These are phyloP conservation scores for Gracilariopsis chorda DNA, from an alignment of 23 red algal genomes.

Conservation along the genomic window DNA sequence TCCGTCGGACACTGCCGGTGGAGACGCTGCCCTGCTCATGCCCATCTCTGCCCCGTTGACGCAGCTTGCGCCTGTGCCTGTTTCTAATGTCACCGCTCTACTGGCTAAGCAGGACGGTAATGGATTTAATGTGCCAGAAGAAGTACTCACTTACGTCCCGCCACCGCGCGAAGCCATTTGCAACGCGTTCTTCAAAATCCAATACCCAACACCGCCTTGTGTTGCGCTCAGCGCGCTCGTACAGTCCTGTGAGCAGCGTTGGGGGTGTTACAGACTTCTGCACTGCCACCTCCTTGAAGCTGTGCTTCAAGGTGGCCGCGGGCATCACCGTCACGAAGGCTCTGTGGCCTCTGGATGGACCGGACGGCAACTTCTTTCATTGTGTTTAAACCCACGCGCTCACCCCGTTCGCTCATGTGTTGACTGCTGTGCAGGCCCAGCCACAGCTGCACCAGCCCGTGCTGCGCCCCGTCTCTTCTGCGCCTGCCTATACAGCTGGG, in stretches of 20 bases:
- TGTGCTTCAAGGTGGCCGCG: conserved; percentile 25
- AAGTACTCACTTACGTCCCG: not conserved
- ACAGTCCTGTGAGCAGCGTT: conserved; percentile 11
- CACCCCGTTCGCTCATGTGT: not conserved
- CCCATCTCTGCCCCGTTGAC: not conserved
- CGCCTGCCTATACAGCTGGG: too few species aligned
- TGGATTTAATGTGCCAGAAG: conserved; percentile 8
- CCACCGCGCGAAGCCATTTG: conserved; percentile 3
- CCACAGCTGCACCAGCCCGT: not conserved
- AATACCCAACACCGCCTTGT: conserved; percentile 40
- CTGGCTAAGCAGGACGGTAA: not conserved
- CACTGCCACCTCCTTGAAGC: conserved; percentile 45
- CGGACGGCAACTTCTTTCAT: conserved; percentile 41
- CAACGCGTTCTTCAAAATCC: conserved; percentile 43
- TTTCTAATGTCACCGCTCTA: not conserved
- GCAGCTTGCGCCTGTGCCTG: not conserved
- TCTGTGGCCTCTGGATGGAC: conserved; percentile 43
- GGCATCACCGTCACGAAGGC: conserved; percentile 26
- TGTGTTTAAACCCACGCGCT: conserved; percentile 40
- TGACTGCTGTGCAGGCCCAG: not conserved
- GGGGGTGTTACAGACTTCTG: not conserved
- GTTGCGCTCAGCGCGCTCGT: conserved; percentile 28
- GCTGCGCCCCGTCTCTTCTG: not conserved
- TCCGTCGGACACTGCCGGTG: not conserved
- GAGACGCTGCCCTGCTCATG: not conserved